Percentiles rank a stretch among this genome's conserved stretches.
These are phyloP conservation scores for Hanseniaspora guilliermondii DNA, from an alignment of 805 yeast genomes.

Conservation along the genomic window DNA sequence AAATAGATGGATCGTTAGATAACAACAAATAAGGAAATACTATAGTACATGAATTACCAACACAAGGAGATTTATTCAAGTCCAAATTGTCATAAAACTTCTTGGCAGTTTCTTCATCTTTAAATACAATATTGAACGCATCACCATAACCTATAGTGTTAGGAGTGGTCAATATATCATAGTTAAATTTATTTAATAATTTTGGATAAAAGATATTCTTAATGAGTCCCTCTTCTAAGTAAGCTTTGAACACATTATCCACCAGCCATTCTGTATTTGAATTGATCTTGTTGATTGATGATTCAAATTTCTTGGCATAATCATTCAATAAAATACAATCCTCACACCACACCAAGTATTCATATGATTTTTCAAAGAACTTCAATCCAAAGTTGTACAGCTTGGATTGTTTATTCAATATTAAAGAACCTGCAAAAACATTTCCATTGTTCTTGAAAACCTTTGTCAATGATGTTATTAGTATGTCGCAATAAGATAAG, in stretches of 20 bases:
- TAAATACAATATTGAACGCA: constrained; percentile 59
- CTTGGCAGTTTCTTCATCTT: constrained; percentile 49
- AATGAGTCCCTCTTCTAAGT: constrained; percentile 25
- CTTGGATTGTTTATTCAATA: constrained; percentile 56
- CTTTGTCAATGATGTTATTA: constrained; percentile 78
- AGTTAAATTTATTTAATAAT: constrained; percentile 42
- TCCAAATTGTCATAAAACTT: constrained; percentile 53
- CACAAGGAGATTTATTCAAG: constrained; percentile 63
- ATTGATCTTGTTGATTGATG: constrained; percentile 44
- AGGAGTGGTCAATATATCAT: constrained; percentile 55
- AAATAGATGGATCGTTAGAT: constrained; percentile 70
- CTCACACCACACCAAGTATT: constrained; percentile 80
- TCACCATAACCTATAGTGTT: constrained; percentile 79
- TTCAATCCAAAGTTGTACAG: constrained; percentile 38
- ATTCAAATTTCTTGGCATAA: constrained; percentile 78
- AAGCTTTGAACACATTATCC: constrained; percentile 35
- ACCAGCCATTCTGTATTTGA: constrained; percentile 44
- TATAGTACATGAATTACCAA: constrained; percentile 79
- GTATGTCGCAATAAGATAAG: constrained; percentile 71
- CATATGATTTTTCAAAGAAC: constrained; percentile 43
- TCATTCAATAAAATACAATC: constrained; percentile 87
- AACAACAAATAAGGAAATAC: constrained; percentile 83
- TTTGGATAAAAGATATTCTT: constrained; percentile 58
- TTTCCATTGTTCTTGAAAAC: constrained; percentile 90
- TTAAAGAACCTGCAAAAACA: constrained; percentile 86